Percentiles rank a stretch among this genome's conserved stretches.
Evolutionary conservation across 2,329 filamentous ascomycete species (phyloP).

Genomic region (Exserohilum rostratum): DNA sequence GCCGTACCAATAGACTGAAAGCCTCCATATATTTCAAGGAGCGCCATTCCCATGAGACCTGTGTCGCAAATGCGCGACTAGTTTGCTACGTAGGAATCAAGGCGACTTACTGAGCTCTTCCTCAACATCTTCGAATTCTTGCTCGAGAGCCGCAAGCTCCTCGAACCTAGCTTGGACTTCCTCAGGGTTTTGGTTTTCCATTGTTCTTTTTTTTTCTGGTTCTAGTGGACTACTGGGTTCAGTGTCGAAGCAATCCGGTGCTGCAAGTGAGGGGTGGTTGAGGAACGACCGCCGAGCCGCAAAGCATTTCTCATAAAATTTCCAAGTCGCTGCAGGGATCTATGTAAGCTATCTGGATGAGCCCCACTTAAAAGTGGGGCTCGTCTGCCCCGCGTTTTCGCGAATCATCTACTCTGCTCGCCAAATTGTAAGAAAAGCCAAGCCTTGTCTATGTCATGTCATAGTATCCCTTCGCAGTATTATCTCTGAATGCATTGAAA

Average conservation of each 20-base stretch:
- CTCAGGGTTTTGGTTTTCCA: conserved; percentile 31
- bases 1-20: neutral
- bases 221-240: neutral
- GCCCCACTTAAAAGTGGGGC: conserved; percentile 16
- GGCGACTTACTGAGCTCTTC: conserved; percentile 72
- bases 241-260: neutral
- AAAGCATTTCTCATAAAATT: conserved; percentile 21
- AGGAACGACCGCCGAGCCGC: conserved; percentile 6
- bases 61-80: neutral
- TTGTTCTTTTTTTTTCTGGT: conserved; percentile 14
- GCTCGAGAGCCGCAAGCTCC: conserved; percentile 78
- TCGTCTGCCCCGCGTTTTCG: conserved; percentile 12
- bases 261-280: neutral
- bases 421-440: neutral
- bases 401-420: neutral
- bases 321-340: conserved; percentile 18
- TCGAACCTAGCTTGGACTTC: conserved; percentile 61
- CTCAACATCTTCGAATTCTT: conserved; percentile 83
- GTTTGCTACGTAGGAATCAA: neutral
- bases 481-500: no score
- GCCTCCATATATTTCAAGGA: neutral
- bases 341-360: conserved; percentile 4
- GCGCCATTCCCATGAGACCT: neutral
- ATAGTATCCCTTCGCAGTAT: no score
- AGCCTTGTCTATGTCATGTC: neutral